Base-by-base conservation (phyloP, 805 yeast genomes). In the Peterozyma xylosa region DNA sequence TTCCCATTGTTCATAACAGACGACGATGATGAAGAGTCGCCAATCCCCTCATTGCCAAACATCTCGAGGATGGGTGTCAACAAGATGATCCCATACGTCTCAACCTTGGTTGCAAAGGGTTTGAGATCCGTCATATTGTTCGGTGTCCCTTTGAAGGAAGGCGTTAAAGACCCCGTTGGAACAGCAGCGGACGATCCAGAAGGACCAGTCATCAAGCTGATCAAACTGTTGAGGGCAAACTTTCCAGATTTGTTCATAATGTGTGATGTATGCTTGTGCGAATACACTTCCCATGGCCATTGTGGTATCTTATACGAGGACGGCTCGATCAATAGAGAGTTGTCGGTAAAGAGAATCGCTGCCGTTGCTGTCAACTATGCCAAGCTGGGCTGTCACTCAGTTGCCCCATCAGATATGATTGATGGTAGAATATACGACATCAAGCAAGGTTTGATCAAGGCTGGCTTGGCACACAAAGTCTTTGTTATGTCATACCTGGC, bases 371-470 rank as follows among this genome's bases (percentile, higher is more conserved):
- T 86, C 9, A 89, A 87, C 61, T 93, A 93, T 59, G 98, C 97
- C 30, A 77, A 73, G 54, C 98, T 98, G 1, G 99, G 99, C 44
- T 96, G 96, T 2, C 75, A 93, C 59, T 84, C 88, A 45, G 96
- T 93, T 30, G 97, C 98, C 2, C 99, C 99, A 11, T 83, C 95
- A 13, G 99, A 93, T 60, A 93, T 93, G 98, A 81, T 90, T 56
- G 99, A 93, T 63, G 99, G 99, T 21, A 77, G 99, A 53, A 79
- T 93, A 52, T 70, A 73, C 46, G 97, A 88, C 38, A 93, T 93
- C 62, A 93, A 93, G 63, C 64, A 68, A 35, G 97, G 95, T 2
- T 73, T 93, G 41, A 80, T 91, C 40, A 80, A 78, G 38, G 88
- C 85, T 11, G 82, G 81, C 27, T 63, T 93, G 47, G 96, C 96